Evolutionary conservation across 495 filamentous ascomycete species (phyloP), one percentile per base, ranked within the genome.

Genomic region (Penicillium nucicola): DNA sequence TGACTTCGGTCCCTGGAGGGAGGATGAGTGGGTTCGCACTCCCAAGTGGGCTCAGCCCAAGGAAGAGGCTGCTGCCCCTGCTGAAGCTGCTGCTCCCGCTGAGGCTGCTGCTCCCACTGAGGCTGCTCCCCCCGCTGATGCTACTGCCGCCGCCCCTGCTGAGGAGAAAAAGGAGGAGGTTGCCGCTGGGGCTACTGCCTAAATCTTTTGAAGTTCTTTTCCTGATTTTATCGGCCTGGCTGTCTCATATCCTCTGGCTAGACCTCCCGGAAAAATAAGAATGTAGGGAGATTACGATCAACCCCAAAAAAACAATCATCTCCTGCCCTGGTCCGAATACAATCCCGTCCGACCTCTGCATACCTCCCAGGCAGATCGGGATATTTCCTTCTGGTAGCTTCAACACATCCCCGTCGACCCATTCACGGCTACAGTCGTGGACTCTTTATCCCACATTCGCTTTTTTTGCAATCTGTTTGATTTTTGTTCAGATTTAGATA

Each of bases 1-100:
- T 67, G 93, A 98, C 59, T 82, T 81, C 52, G 93, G 93, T 39
- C 93, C 93, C 38, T 98, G 93, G 93, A 82, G 87, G 53, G 93
- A 97, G 54, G 52, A 81, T 17, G 68, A 90, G 68, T 93, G 83
- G 82, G 72, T 80, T 15, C 80, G 73, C 48, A 71, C 85, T 17
- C 81, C 88, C 50, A 84, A 87, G 69, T 92, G 86, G 88, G 83
- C 75, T 36, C 64, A 65, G 48, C 50, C 75, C 30, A 68, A 77
- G 61, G 58, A 57, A 52, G 53, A 46, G 84, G 80, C 72, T 34
- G 64, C 68, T 52, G 20, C 20, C 20, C 20, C 20, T 22, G 20
- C 20, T 22, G 20, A 22, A 5, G 20, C 20, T 5, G 20, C 20
- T 22, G 20, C 20, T 5, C 20, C 20, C 5, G 48, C 72, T 31